Percentiles rank a stretch among this genome's conserved stretches.
phyloP scores from a whole-genome alignment of 352 stramenopile genomes.

The Blastocystis sp. region DNA sequence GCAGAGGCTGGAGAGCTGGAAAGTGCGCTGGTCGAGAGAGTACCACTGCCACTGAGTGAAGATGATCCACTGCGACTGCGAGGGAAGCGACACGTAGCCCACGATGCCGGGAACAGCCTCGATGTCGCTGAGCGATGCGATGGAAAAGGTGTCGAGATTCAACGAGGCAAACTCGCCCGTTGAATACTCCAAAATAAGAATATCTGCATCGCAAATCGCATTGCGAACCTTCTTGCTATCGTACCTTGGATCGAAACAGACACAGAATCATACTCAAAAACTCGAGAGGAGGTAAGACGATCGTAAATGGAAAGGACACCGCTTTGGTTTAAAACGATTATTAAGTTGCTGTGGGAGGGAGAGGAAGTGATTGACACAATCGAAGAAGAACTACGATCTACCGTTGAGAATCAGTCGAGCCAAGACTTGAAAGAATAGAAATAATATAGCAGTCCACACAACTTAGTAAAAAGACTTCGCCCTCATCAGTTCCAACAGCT shows the following conservation, averaged over 20 bases:
- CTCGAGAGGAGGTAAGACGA: not conserved
- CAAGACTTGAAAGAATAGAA: not conserved
- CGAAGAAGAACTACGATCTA: not conserved
- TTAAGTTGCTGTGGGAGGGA: not conserved
- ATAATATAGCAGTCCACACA: conserved; percentile 28
- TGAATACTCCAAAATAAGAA: not conserved
- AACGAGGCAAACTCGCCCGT: not conserved
- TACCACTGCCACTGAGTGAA: not conserved
- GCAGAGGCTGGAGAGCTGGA: not conserved
- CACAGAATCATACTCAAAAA: not conserved
- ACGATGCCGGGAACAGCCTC: not conserved
- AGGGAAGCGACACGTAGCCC: not conserved
- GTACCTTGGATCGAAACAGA: not conserved
- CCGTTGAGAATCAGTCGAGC: not conserved
- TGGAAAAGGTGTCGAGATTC: not conserved
- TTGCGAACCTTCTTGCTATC: not conserved
- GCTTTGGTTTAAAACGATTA: not conserved
- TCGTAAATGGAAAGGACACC: not conserved
- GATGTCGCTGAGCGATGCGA: not conserved
- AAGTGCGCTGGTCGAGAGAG: not conserved
- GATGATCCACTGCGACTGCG: not conserved
- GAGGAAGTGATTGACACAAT: not conserved
- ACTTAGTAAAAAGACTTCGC: conserved; percentile 41
- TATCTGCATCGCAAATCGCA: not conserved
- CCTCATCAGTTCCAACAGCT: not conserved